Conservation (phyloP, 441 rosid species). For the Viola pubescens region DNA sequence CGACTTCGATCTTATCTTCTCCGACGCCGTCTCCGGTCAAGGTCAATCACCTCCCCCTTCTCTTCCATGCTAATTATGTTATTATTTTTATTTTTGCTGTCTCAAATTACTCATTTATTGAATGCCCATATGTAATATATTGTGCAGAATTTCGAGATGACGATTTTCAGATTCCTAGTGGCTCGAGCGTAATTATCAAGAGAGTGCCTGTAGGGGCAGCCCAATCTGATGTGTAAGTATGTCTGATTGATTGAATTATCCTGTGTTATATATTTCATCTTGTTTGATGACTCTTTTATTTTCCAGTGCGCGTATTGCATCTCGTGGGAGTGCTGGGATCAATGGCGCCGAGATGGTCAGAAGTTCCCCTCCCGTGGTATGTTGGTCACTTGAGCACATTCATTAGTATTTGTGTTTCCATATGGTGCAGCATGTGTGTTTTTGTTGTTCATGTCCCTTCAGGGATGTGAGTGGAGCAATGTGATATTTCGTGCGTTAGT, state of each 20-base stretch:
- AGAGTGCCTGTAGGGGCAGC: constrained; percentile 39
- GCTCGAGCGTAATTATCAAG: constrained; percentile 43
- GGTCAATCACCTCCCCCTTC: constrained; percentile 22
- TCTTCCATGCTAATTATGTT: neutral
- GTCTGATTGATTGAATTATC: neutral
- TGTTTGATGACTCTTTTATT: neutral
- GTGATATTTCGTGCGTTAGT: neutral
- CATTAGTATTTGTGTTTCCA: neutral
- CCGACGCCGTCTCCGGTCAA: constrained; percentile 37
- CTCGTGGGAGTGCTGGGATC: constrained; percentile 12
- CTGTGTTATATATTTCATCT: too few relatives aligned
- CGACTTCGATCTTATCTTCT: constrained; percentile 40
- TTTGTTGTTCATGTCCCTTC: neutral
- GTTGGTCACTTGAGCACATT: neutral
- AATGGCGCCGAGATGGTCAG: constrained; percentile 10
- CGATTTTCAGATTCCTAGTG: constrained; percentile 29
- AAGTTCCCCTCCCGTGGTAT: constrained; percentile 19
- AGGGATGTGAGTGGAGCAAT: neutral
- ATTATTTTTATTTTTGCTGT: neutral
- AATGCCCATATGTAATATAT: neutral
- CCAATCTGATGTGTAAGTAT: constrained; percentile 23
- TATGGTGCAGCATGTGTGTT: neutral
- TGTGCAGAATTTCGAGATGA: constrained; percentile 34
- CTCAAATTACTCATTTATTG: neutral
- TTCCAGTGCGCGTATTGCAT: constrained; percentile 21